Evolutionary conservation across 495 filamentous ascomycete species (phyloP).

Genomic region (Thermochaetoides thermophila): DNA sequence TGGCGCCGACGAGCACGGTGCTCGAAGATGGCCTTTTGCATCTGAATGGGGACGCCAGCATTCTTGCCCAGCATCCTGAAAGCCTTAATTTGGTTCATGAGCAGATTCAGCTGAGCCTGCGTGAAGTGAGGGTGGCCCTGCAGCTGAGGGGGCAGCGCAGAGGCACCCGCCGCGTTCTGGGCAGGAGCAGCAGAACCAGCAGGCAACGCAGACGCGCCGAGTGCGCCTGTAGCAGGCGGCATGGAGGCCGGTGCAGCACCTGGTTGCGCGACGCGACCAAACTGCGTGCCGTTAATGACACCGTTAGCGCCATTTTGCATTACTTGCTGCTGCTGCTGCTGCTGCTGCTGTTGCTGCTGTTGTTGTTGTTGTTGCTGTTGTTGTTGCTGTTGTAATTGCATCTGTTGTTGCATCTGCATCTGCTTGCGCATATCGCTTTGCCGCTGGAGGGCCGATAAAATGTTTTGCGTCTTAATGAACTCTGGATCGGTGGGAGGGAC

Average conservation of each 20-base stretch:
- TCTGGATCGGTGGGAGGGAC: slow-evolving; percentile 66
- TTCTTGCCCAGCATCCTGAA: slow-evolving; percentile 77
- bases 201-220: slow-evolving; percentile 22
- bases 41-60: slow-evolving; percentile 51
- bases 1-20: slow-evolving; percentile 50
- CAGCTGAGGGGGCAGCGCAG: slow-evolving; percentile 8
- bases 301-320: slow-evolving; percentile 29
- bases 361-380: slow-evolving; percentile 19
- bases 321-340: slow-evolving; percentile 25
- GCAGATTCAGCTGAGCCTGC: slow-evolving; percentile 50
- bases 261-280: slow-evolving; percentile 21
- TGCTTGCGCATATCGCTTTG: slow-evolving; percentile 40
- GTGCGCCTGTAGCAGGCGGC: slow-evolving; percentile 13
- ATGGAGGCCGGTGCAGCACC: slow-evolving; percentile 18
- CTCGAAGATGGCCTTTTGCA: slow-evolving; percentile 63
- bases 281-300: slow-evolving; percentile 30
- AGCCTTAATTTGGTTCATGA: slow-evolving; percentile 65
- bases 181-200: slow-evolving; percentile 25
- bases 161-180: slow-evolving; percentile 4
- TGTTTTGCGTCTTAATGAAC: slow-evolving; percentile 53
- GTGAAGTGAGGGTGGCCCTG: too few relatives aligned
- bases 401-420: slow-evolving; percentile 29
- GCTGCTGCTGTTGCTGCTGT: slow-evolving; percentile 23
- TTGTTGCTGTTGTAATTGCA: slow-evolving; percentile 24
- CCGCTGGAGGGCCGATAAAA: slow-evolving; percentile 51